These are phyloP conservation scores for Pichia eremophila DNA, from an alignment of 805 yeast genomes.

Conservation along the genomic window DNA sequence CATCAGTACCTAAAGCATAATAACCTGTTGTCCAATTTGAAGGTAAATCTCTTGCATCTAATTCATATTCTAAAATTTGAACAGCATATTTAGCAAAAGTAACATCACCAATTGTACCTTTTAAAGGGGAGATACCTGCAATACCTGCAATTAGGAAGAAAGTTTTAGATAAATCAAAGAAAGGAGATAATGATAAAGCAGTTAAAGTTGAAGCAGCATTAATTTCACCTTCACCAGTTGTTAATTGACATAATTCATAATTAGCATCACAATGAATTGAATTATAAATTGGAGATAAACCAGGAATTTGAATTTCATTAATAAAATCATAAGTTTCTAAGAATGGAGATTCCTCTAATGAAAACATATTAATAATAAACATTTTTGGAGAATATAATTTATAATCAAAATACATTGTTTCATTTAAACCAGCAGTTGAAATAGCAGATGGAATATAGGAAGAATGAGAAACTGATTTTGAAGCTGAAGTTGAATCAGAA, in stretches of 20 bases:
- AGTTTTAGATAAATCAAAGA: slow-evolving; percentile 49
- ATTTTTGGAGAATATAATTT: slow-evolving; percentile 41
- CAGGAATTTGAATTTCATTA: slow-evolving; percentile 54
- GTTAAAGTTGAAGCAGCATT: slow-evolving; percentile 54
- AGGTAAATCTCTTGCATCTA: slow-evolving; percentile 41
- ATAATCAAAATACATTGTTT: slow-evolving; percentile 14
- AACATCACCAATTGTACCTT: slow-evolving; percentile 51
- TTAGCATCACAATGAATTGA: slow-evolving; percentile 44
- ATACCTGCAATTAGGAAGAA: slow-evolving; percentile 59
- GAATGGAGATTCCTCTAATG: slow-evolving; percentile 46
- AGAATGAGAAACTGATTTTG: slow-evolving; percentile 1
- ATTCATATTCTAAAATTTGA: slow-evolving; percentile 51
- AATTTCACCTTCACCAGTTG: slow-evolving; percentile 64
- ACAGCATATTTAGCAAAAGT: slow-evolving; percentile 53
- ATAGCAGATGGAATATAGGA: slow-evolving; percentile 12
- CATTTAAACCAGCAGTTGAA: slow-evolving; percentile 17
- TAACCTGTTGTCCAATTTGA: slow-evolving; percentile 53
- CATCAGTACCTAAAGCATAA: slow-evolving; percentile 43
- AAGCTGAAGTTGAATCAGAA: neutral
- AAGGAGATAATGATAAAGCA: slow-evolving; percentile 43
- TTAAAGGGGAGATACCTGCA: slow-evolving; percentile 52
- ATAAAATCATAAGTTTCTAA: slow-evolving; percentile 36
- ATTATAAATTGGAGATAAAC: slow-evolving; percentile 53
- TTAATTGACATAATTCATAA: slow-evolving; percentile 47
- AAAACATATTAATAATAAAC: slow-evolving; percentile 47